Conservation (phyloP, 2,329 filamentous ascomycete genomes). For the Penicillium griseofulvum region DNA sequence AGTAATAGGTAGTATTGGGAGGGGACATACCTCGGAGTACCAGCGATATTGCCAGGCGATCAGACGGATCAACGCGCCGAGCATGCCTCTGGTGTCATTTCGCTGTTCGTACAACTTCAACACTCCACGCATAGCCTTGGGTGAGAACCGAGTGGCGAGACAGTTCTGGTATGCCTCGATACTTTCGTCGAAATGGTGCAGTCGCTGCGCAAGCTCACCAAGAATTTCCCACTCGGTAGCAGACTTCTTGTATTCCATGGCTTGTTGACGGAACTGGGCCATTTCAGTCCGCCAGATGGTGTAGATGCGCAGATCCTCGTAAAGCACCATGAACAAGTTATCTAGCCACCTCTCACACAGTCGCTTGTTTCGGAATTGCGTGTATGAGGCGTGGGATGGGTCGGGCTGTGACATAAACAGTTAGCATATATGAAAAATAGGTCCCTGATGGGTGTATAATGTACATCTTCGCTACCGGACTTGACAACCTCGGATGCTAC, state of each 20-base stretch:
- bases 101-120: constrained; percentile 73
- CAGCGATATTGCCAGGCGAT: constrained; percentile 98
- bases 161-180: constrained; percentile 91
- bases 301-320: constrained; percentile 96
- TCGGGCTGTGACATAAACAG: constrained; percentile 50
- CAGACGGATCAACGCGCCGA: constrained; percentile 82
- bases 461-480: constrained; percentile 68
- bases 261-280: constrained; percentile 89
- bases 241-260: constrained; percentile 93
- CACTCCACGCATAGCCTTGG: constrained; percentile 85
- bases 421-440: constrained; percentile 4
- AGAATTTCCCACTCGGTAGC: constrained; percentile 98
- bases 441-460: constrained; percentile 20
- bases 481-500: constrained; percentile 75
- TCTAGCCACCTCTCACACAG: constrained; percentile 97
- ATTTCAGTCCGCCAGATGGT: constrained; percentile 99
- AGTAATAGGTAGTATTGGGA: not conserved
- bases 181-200: constrained; percentile 89
- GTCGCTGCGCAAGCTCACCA: constrained; percentile 82
- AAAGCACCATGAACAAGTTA: constrained; percentile 98
- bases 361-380: constrained; percentile 93
- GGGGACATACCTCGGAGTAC: constrained; percentile 77
- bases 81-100: constrained; percentile 75
- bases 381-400: constrained; percentile 69
- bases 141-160: constrained; percentile 82